Base-by-base conservation (phyloP, 140 eudicot genomes). In the Cichorium intybus region DNA sequence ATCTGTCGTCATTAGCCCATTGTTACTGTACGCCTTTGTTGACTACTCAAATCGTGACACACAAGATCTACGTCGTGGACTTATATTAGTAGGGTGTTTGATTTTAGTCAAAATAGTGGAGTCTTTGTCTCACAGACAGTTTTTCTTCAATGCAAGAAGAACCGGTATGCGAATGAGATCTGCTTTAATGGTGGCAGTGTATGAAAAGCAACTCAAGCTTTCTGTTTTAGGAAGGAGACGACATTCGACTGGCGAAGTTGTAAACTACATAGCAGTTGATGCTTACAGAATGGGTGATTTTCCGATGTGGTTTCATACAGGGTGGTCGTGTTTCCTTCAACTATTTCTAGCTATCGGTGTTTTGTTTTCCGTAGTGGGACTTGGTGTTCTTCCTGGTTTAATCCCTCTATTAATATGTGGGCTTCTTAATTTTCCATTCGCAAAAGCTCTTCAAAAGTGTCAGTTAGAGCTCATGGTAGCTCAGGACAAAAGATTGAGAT, bases 251-350 rank as follows among this genome's bases (percentile, higher is more conserved):
- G 87, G 92, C 0, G 85, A 85, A 64, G 52, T 85, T 17, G 87
- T 78, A 11, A 85, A 85, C 22, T 84, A 84, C 39, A 78, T 84
- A 7, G 80, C 82, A 2, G 81, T 84, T 18, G 90, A 86, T 72
- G 84, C 89, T 10, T 86, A 86, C 28, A 51, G 95, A 60, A 86
- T 86, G 87, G 87, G 95, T 24, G 95, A 80, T 10, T 80, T 83
- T 59, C 82, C 82, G 0, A 64, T 73, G 79, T 82, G 95, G 95
- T 75, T 80, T 21, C 84, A 82, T 41, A 28, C 56, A 5, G 77
- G 76, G 15, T 86, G 89, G 89, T 69, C 54, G 35, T 74, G 46
- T 16, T 20, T 14, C 3, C 24, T 82, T 14, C 89, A 80, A 53
- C 52, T 86, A 12, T 65, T 81, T 62, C 53, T 80, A 41, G 78